Evolutionary conservation across 2,329 filamentous ascomycete genomes (phyloP), one percentile per base, ranked within the genome.

Genomic region (Cercospora sp.): DNA sequence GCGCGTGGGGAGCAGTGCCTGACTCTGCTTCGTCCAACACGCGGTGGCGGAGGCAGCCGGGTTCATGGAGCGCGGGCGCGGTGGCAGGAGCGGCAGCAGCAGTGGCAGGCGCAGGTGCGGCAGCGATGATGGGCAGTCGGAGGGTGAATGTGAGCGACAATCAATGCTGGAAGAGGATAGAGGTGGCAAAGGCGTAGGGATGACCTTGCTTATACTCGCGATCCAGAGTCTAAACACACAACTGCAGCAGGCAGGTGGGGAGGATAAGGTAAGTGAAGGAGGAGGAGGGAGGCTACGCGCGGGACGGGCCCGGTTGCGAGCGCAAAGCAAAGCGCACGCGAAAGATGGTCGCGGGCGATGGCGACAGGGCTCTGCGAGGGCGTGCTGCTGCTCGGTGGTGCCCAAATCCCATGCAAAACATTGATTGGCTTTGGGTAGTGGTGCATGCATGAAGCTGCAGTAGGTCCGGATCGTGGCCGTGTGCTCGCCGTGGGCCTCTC

Each of bases 151-250:
- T 26, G 72, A 72, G 65, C 72, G 72, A 74, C 72, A 74, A 75
- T 75, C 72, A 73, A 69, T 75, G 70, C 72, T 75, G 65, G 63
- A 73, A 73, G 62, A 63, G 67, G 68, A 69, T 70, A 67, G 64
- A 67, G 65, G 68, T 72, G 72, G 70, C 72, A 73, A 67, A 73
- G 63, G 61, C 23, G 69, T 71, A 73, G 73, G 71, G 73, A 71
- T 72, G 66, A 65, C 72, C 75, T 79, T 81, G 72, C 71, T 75
- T 72, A 72, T 73, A 73, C 66, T 70, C 39, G 61, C 53, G 64
- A 58, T 65, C 39, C 62, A 59, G 42, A 53, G 45, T 31, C 57
- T 61, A 48, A 66, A 59, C 36, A 16, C 42, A 12, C 42, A 48
- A n/a, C 42, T 48, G 42, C 53, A 33, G 53, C 36, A 57, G 36